These are phyloP conservation scores for Durotheca rogersii DNA, from an alignment of 495 filamentous ascomycete species.

Conservation along the genomic window DNA sequence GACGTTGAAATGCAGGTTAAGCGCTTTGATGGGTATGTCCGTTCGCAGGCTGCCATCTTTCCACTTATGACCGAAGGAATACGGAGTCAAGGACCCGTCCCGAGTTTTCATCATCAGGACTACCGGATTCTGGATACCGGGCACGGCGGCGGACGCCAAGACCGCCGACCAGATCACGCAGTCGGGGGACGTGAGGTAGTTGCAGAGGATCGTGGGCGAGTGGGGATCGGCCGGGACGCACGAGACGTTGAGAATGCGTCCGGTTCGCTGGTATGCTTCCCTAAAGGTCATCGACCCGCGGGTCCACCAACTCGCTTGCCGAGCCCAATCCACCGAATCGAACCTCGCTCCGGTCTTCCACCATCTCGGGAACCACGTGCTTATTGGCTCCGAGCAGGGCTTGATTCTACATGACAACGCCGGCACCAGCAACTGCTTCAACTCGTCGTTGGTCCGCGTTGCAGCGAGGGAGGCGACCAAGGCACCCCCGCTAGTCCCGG, in stretches of 20 bases:
- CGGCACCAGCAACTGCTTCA: conserved; percentile 81
- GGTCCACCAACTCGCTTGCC: conserved; percentile 81
- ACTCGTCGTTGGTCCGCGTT: conserved; percentile 87
- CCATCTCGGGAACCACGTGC: conserved; percentile 78
- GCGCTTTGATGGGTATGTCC: conserved; percentile 88
- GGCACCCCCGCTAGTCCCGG: conserved; percentile 91
- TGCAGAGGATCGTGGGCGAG: conserved; percentile 84
- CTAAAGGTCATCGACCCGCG: conserved; percentile 88
- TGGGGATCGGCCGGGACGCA: conserved; percentile 98
- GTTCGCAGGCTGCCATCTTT: conserved; percentile 93
- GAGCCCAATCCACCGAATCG: conserved; percentile 90
- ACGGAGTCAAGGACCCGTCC: conserved; percentile 71
- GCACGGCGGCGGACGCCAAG: conserved; percentile 91
- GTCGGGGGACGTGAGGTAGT: conserved; percentile 91
- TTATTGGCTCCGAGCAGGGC: conserved; percentile 77
- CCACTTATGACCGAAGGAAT: conserved; percentile 96
- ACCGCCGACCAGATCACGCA: conserved; percentile 99
- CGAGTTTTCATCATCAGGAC: conserved; percentile 92
- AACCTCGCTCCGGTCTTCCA: conserved; percentile 92
- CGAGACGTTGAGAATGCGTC: conserved; percentile 89
- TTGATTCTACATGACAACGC: conserved; percentile 80
- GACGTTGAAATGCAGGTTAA: conserved; percentile 96
- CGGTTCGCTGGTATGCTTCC: conserved; percentile 92
- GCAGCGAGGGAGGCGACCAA: conserved; percentile 85
- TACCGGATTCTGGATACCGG: conserved; percentile 92